Evolutionary conservation across 2,329 filamentous ascomycete genomes (phyloP).

Genomic region (Rutstroemia sp.): DNA sequence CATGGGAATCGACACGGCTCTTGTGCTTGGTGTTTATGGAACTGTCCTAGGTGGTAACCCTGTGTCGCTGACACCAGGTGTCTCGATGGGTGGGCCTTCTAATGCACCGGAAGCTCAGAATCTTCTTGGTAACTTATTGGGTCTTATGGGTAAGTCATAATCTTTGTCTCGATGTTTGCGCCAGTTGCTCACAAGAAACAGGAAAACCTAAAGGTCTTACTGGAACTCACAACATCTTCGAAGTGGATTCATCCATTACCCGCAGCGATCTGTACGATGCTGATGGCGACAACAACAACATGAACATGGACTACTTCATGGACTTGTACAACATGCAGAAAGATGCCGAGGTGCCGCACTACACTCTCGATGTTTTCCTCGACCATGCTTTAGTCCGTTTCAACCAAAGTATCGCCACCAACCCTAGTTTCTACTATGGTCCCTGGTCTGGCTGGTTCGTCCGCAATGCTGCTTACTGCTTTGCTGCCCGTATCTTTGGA

Average conservation of each 20-base stretch:
- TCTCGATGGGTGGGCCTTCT: not conserved
- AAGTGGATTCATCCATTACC: slow-evolving; percentile 43
- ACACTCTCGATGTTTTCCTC: not conserved
- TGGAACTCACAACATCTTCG: slow-evolving; percentile 44
- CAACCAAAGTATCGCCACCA: slow-evolving; percentile 22
- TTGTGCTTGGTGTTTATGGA: not conserved
- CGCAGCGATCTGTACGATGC: slow-evolving; percentile 37
- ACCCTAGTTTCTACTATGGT: slow-evolving; percentile 27
- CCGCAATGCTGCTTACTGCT: slow-evolving; percentile 16
- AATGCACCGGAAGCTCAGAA: not conserved
- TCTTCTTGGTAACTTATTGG: slow-evolving; percentile 18
- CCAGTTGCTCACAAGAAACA: not conserved
- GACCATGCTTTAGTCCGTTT: slow-evolving; percentile 2
- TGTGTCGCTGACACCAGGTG: not conserved
- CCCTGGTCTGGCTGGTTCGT: slow-evolving; percentile 24
- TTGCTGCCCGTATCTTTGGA: not conserved
- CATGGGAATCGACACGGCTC: not conserved
- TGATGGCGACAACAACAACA: slow-evolving; percentile 3
- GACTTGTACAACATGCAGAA: not conserved
- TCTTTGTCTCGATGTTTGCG: not conserved
- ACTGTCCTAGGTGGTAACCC: not conserved
- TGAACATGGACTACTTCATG: not conserved
- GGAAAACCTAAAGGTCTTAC: slow-evolving; percentile 37
- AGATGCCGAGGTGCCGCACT: not conserved
- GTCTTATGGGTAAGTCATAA: slow-evolving; percentile 11